Conservation (phyloP, 352 stramenopile genomes). For the Pythium pectinolyticum region DNA sequence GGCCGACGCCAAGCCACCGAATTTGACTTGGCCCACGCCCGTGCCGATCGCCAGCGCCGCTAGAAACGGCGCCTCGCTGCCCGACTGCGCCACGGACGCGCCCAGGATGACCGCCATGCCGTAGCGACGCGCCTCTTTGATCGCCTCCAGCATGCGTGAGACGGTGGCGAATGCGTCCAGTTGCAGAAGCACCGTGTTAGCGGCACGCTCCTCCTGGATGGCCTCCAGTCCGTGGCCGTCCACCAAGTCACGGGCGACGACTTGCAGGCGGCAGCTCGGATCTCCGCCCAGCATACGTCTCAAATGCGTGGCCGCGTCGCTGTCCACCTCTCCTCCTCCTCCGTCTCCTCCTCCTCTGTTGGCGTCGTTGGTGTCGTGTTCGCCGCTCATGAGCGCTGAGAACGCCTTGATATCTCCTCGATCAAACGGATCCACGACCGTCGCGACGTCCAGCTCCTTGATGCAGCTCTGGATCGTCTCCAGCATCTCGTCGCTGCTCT, state of each 20-base stretch:
- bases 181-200: constrained; percentile 60
- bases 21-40: constrained; percentile 69
- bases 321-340: no score
- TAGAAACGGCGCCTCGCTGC: constrained; percentile 34
- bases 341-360: background rate
- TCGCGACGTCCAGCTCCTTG: constrained; percentile 50
- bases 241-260: constrained; percentile 42
- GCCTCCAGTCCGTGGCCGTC: constrained; percentile 39
- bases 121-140: constrained; percentile 49
- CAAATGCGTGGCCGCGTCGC: no score
- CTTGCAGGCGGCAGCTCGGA: constrained; percentile 46
- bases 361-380: constrained; percentile 40
- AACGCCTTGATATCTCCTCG: constrained; percentile 54
- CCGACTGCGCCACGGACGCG: constrained; percentile 32
- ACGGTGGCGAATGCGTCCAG: constrained; percentile 51
- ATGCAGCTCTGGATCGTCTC: constrained; percentile 55
- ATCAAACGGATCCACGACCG: constrained; percentile 68
- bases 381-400: constrained; percentile 38
- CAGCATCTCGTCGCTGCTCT: constrained; percentile 65
- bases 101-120: constrained; percentile 57
- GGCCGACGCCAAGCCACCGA: constrained; percentile 48
- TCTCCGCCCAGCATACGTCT: constrained; percentile 36
- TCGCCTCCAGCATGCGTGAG: constrained; percentile 39
- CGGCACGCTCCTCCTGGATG: constrained; percentile 53
- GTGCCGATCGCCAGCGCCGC: constrained; percentile 48